Base-by-base conservation (phyloP, 805 yeast genomes). In the Maudiozyma turicensis region DNA sequence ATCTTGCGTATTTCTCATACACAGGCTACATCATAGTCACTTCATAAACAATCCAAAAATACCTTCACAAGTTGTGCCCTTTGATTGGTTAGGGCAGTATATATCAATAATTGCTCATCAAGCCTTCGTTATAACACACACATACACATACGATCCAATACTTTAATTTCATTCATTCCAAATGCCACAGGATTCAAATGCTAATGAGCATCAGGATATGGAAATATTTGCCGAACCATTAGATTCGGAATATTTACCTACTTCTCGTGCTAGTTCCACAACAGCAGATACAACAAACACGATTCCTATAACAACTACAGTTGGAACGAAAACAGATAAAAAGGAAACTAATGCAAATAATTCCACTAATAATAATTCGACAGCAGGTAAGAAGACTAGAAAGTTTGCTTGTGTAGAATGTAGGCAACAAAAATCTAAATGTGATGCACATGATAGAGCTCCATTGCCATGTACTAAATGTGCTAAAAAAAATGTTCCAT, bases 331-430 rank as follows among this genome's bases (percentile, higher is more conserved):
- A 7, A 35, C 7, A 5, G 14, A 15, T 35, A 35, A 15, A 13
- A 35, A 20, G 26, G 26, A 20, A 20, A 3, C 26, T 20, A 20
- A 20, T 20, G 4, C 26, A 20, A 20, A 20, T 20, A 20, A 20
- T 20, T 2, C 26, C 26, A 20, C 26, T 20, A n/a, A n/a, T n/a
- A 20, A 20, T 20, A 20, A 20, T 20, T 2, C 26, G 3, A 20
- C 26, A 3, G 26, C 26, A 20, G 26, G 15, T 13, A 35, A 35
- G 38, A 35, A 35, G 14, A 35, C 38, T 35, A 55, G 64, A 63
- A 73, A 80, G 49, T 79, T 89, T 63, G 98, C 98, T 0, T 93
- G 99, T 71, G 88, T 87, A 1, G 96, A 91, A 59, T 93, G 99
- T 63, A 78, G 98, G 11, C 98, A 93, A 66, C 99, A 91, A 64